Base-by-base conservation (phyloP, 75 land plant species). In the Ceratopteris richardii region DNA sequence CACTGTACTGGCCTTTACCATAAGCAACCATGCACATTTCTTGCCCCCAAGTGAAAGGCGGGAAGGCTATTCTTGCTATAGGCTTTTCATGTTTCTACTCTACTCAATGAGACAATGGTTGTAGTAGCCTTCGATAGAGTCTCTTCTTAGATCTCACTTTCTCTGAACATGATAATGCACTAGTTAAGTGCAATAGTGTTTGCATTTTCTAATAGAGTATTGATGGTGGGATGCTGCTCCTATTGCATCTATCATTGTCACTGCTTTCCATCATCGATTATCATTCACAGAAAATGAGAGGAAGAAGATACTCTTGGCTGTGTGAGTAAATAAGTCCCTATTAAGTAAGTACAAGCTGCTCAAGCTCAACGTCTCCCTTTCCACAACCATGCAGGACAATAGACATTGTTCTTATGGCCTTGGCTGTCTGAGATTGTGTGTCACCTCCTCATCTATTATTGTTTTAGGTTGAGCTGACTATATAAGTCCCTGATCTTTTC, bases 281-380 rank as follows among this genome's bases (percentile, higher is more conserved):
- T 91, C 97, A 61, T 91, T 91, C 10, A 88, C 83, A 18, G 88
- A 62, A 62, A 91, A 91, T 5, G 97, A 91, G 18, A 91, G 67
- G 5, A 83, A 82, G 71, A 91, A 91, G 28, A 91, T 74, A 47
- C 88, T 91, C 68, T 91, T 94, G 26, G 88, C 94, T 16, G 97
- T 91, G 48, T 88, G 83, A 0, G 94, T 76, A 73, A 91, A 91
- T 1, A 83, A 83, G 12, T 17, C 14, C 59, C 97, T 77, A 31
- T 91, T 91, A n/a, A n/a, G n/a, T n/a, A 42, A 91, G 44, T 9
- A 91, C 76, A 60, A 91, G 65, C 48, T 61, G 46, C 41, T 91
- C 97, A 30, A 91, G 64, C 30, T 64, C 60, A 5, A 69, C 81
- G 50, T 23, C 17, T 37, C 59, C 81, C 39, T 73, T 59, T 23